Base-by-base conservation (phyloP, 345 rosid species). In the Cardiospermum halicacabum region DNA sequence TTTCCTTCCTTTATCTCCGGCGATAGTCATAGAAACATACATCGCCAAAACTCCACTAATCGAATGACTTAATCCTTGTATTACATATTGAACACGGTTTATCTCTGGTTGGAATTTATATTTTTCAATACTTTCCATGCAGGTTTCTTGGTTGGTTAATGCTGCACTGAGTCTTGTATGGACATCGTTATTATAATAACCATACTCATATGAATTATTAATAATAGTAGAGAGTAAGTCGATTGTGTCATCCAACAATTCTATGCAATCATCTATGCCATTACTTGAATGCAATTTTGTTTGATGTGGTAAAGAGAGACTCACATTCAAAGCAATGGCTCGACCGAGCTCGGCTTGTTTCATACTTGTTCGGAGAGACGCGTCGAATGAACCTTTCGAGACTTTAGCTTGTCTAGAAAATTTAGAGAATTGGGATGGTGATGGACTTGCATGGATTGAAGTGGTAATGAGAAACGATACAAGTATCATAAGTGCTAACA, bases 161-260 rank as follows among this genome's bases (percentile, higher is more conserved):
- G 84, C 66, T 13, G 89, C 84, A 32, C 82, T 81, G 31, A 84
- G 81, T 84, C 84, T 81, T 27, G 89, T 84, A 8, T 74, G 82
- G 24, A 81, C 75, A 59, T 84, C 84, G 18, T 65, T 56, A 2
- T 66, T 25, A 2, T 27, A 0, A 11, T 54, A 5, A 9, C 7
- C 0, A 19, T 43, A 2, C 13, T 39, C 0, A 1, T 19, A 25
- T 3, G 42, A 19, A 28, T 62, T 48, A 39, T 58, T 47, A 10
- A 40, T 18, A 40, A 81, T 73, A 21, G 74, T 77, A 7, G 80
- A 70, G 28, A 84, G 68, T 68, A 72, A 75, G 36, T 77, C 76
- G 13, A 81, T 47, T 25, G 76, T 84, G 39, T 84, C 84, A 10
- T 84, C 84, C 3, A 81, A 81, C 15, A 84, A 71, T 60, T 84